A percentile compares a stretch with the other conserved stretches of the same genome.
Conservation (phyloP, 345 rosid genomes). For the Citrus unshiu region DNA sequence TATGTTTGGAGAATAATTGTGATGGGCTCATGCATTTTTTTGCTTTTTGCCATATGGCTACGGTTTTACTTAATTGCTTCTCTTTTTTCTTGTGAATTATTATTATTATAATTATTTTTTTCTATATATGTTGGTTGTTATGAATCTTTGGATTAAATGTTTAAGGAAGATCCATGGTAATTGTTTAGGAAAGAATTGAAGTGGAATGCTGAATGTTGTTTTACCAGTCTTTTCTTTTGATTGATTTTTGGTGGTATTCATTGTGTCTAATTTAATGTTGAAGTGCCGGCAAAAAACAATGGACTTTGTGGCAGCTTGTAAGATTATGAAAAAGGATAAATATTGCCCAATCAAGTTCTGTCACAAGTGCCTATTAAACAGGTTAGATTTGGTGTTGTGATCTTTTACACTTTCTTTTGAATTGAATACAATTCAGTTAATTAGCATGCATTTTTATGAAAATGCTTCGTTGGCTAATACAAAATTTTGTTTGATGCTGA, state of each 20-base stretch:
- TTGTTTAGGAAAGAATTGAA: not conserved
- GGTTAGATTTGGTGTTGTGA: constrained; percentile 32
- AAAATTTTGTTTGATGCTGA: constrained; percentile 2
- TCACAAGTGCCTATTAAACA: constrained; percentile 63
- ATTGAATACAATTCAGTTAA: not conserved
- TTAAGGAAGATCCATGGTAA: not conserved
- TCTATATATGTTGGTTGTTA: not conserved
- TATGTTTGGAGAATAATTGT: not conserved
- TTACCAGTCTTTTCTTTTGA: not conserved
- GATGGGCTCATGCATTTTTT: not conserved
- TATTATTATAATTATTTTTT: not conserved
- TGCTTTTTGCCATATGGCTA: not conserved
- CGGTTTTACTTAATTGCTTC: not conserved
- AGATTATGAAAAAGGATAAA: constrained; percentile 31
- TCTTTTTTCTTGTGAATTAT: not conserved
- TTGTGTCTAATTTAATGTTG: constrained; percentile 16
- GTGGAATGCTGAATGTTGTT: not conserved
- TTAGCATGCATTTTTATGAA: not conserved
- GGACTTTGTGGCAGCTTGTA: constrained; percentile 52
- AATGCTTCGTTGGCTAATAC: not conserved
- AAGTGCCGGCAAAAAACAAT: constrained; percentile 83
- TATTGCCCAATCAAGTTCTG: constrained; percentile 56
- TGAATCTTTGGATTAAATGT: not conserved
- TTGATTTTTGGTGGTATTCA: not conserved
- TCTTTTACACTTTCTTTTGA: not conserved